These are phyloP conservation scores for Geotrichum ghanense DNA, from an alignment of 805 yeast genomes.

Conservation along the genomic window DNA sequence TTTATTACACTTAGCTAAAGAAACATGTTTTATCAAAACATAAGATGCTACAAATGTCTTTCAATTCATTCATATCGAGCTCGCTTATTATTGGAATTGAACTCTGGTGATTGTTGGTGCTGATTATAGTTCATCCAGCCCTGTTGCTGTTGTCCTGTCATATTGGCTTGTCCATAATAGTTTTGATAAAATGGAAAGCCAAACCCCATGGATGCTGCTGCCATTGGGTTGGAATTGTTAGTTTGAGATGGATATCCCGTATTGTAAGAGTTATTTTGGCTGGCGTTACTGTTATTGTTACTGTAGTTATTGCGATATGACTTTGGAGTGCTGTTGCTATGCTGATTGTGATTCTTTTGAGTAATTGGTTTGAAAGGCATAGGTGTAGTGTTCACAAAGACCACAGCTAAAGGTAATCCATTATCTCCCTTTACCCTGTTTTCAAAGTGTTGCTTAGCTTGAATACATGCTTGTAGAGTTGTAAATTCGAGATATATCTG, in stretches of 20 bases:
- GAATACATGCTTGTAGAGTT: conserved; percentile 6
- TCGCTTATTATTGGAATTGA: neutral
- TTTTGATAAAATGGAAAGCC: neutral
- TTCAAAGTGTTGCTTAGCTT: conserved; percentile 7
- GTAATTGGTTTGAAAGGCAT: neutral
- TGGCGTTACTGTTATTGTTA: neutral
- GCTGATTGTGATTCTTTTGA: neutral
- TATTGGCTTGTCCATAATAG: neutral
- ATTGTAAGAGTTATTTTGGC: neutral
- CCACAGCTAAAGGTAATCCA: neutral
- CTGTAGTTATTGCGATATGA: neutral
- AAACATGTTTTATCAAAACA: no score
- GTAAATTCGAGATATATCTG: conserved; percentile 11
- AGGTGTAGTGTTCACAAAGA: neutral
- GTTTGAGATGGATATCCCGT: neutral
- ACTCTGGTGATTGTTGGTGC: neutral
- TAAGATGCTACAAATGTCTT: no score
- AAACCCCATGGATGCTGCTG: neutral
- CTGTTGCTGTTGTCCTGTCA: neutral
- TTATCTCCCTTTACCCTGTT: neutral
- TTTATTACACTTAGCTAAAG: no score
- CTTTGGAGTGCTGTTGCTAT: neutral
- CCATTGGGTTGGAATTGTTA: neutral
- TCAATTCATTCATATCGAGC: neutral
- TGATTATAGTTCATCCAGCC: neutral